phyloP scores from a whole-genome alignment of 495 filamentous ascomycete species.

The Physcia stellaris region DNA sequence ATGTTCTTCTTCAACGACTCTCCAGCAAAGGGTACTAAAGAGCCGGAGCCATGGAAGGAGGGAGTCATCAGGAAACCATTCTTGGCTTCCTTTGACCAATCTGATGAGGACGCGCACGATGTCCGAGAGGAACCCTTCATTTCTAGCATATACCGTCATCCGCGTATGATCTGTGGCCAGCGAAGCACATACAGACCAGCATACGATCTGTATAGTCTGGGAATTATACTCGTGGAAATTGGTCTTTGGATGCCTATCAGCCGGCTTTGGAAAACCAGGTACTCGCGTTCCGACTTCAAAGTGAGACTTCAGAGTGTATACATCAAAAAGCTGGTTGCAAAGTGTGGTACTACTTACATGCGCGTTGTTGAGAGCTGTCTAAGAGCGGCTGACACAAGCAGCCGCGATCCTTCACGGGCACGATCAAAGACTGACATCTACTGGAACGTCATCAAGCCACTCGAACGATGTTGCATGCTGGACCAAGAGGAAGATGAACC shows the following conservation, averaged over 20 bases:
- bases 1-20: constrained; percentile 55
- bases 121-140: constrained; percentile 31
- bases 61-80: constrained; percentile 62
- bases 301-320: constrained; percentile 46
- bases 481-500: constrained; percentile 18
- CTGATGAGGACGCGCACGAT: constrained; percentile 49
- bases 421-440: constrained; percentile 20
- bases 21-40: constrained; percentile 13
- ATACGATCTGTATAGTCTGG: constrained; percentile 75
- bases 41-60: constrained; percentile 23
- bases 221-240: constrained; percentile 71
- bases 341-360: constrained; percentile 66
- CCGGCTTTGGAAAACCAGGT: constrained; percentile 53
- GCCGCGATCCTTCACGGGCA: background rate
- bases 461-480: constrained; percentile 26
- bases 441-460: constrained; percentile 25
- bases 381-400: constrained; percentile 36
- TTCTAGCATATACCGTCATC: constrained; percentile 63
- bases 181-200: constrained; percentile 25
- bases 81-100: constrained; percentile 69
- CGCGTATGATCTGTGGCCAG: constrained; percentile 27
- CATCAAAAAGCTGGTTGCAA: constrained; percentile 51
- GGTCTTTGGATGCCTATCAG: constrained; percentile 76
- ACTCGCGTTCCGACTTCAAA: constrained; percentile 49
- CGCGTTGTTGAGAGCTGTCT: constrained; percentile 70